Base-by-base conservation (phyloP, 768 basidiomycete species). In the Auricularia sp. region DNA sequence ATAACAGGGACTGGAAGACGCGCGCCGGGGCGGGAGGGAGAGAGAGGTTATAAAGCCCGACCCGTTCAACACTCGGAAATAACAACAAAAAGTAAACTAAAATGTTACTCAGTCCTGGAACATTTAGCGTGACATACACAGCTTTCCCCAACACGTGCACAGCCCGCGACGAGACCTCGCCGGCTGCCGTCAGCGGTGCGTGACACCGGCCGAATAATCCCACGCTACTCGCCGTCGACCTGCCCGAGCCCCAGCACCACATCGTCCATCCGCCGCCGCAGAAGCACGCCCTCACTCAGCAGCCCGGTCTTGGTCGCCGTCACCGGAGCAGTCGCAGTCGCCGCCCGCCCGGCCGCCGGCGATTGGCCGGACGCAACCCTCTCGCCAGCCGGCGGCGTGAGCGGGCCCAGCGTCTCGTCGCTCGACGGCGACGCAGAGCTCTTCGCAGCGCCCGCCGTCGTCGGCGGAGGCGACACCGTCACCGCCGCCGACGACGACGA, bases 271-370 rank as follows among this genome's bases (percentile, higher is more conserved):
- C 78, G 67, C 36, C 78, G 66, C 54, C 75, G 67, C 71, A 94
- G 77, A 72, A 94, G 72, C 70, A 92, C 83, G 62, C 89, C 82
- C 69, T 93, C 80, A 69, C 86, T 77, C 80, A 94, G 87, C 72
- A 93, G 73, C 74, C 91, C 90, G 21, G 78, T 81, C 74, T 92
- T 90, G n/a, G 83, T 81, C 64, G 90, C 91, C 51, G 84, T 85
- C 67, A 21, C 87, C 84, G 18, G 29, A 29, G 29, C 29, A 29
- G 29, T 29, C 88, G 87, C 14, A 81, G 71, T 60, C 47, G 44
- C 34, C 59, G 56, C 56, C 29, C 58, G 36, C 16, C 58, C 61
- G 33, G 60, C 59, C 33, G 70, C 67, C 16, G 65, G 65, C 23
- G 67, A 64, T 21, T 51, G 47, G 12, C 56, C 56, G 56, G 56